Evolutionary conservation across 306 rosid genomes (phyloP), one percentile per base, ranked within the genome.

Genomic region (Ochetophila trinervis): DNA sequence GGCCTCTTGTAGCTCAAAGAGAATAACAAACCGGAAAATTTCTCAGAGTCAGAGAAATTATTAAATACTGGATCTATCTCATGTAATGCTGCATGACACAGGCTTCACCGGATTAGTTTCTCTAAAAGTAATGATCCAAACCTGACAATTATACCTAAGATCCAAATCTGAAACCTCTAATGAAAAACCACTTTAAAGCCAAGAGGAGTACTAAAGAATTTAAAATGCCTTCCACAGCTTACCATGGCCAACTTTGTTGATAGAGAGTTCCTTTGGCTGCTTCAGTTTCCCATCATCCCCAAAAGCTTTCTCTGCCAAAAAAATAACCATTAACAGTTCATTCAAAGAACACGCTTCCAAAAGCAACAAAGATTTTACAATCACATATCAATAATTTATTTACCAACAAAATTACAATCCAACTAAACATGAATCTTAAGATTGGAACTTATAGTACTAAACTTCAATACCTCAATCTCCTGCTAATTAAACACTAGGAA

Each of bases 201-300:
- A 8, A 3, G 36, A 23, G 13, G 16, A 50, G 3, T 5, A 5
- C 15, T 44, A 8, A 35, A 16, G 27, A 6, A 57, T 18, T 9
- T 11, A 56, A 32, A 56, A 72, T 32, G 4, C 19, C 30, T 5
- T 57, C 50, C 20, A 71, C 45, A 47, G 60, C 80, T 69, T 68
- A 89, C 96, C 98, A 23, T 93, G 99, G 53, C 97, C 96, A 79
- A 86, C 98, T 85, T 90, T 93, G 76, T 93, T 93, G 57, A 93
- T 72, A 36, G 97, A 93, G 13, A 87, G 82, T 71, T 86, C 88
- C 88, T 86, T 90, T 3, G 88, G 85, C 69, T 93, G 99, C 83
- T 78, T 88, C 53, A 93, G 81, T 48, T 70, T 76, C 67, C 97
- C 99, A 81, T 90, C 94, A 70, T 77, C 88, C 59, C 81, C 86